A percentile compares a stretch with the other conserved stretches of the same genome.
Conservation (phyloP, 495 filamentous ascomycete genomes). For the Neurospora pannonica region DNA sequence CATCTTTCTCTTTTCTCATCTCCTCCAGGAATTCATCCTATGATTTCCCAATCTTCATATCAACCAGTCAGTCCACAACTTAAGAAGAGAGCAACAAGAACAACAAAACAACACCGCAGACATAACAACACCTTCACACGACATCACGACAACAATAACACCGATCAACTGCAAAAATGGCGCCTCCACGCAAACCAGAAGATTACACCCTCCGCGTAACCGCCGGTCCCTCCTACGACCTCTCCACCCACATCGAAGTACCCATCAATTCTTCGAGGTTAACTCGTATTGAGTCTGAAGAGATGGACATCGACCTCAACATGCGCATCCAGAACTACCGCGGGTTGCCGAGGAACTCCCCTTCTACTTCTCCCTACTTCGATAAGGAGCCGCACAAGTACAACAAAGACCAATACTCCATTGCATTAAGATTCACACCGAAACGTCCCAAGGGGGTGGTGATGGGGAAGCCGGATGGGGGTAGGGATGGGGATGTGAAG, state of each 20-base stretch:
- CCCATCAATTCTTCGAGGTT: constrained; percentile 58
- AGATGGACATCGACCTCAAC: constrained; percentile 48
- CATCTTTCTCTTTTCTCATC: too few species aligned
- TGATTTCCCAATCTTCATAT: too few species aligned
- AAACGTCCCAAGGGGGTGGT: constrained; percentile 30
- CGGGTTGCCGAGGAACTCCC: constrained; percentile 51
- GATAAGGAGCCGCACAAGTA: constrained; percentile 48
- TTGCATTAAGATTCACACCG: constrained; percentile 65
- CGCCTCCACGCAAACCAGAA: constrained; percentile 17
- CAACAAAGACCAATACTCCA: constrained; percentile 66
- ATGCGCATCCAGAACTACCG: constrained; percentile 56
- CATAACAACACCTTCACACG: too few species aligned
- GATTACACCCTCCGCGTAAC: constrained; percentile 65
- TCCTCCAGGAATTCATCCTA: too few species aligned
- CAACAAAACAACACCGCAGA: too few species aligned
- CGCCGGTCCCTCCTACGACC: constrained; percentile 65
- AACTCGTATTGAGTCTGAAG: constrained; percentile 45
- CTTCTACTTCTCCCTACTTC: constrained; percentile 64
- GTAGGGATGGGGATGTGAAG: too few species aligned
- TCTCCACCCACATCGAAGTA: constrained; percentile 53
- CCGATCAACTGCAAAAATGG: background rate
- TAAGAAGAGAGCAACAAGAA: too few species aligned
- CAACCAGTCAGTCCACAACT: too few species aligned
- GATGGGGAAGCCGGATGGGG: too few species aligned
- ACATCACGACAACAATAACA: too few species aligned